Percentiles rank a stretch among this genome's conserved stretches.
Conservation (phyloP, 2,329 filamentous ascomycete species). For the Stachybotrys elegans region DNA sequence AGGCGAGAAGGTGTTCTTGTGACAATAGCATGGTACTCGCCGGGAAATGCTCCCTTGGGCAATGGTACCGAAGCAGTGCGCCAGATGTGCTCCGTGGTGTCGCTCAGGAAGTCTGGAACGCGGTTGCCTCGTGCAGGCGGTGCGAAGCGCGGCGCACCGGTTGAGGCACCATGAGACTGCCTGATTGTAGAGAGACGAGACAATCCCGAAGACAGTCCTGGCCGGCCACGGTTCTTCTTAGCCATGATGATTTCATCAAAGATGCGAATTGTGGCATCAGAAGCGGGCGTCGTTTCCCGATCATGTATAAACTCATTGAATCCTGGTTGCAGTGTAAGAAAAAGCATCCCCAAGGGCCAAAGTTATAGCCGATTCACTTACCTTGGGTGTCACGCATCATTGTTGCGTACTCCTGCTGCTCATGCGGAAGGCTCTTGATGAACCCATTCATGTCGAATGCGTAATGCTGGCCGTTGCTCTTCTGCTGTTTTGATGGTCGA, state of each 20-base stretch:
- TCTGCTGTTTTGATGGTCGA: slow-evolving; percentile 56
- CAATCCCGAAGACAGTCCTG: slow-evolving; percentile 60
- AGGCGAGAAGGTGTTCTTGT: slow-evolving; percentile 74
- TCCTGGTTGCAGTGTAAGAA: slow-evolving; percentile 15
- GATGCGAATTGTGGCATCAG: slow-evolving; percentile 63
- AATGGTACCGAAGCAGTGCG: slow-evolving; percentile 59
- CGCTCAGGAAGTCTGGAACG: slow-evolving; percentile 58
- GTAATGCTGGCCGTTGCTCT: slow-evolving; percentile 54
- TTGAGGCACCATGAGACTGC: slow-evolving; percentile 47
- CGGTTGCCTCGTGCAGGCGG: slow-evolving; percentile 34
- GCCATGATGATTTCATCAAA: slow-evolving; percentile 83
- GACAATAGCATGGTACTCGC: slow-evolving; percentile 56
- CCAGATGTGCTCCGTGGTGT: slow-evolving; percentile 77
- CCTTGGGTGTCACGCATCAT: slow-evolving; percentile 65
- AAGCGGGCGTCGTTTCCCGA: slow-evolving; percentile 60
- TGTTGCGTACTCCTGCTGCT: slow-evolving; percentile 58
- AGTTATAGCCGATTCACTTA: slow-evolving; percentile 27
- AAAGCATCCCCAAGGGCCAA: background rate
- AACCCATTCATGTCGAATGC: slow-evolving; percentile 63
- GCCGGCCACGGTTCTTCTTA: slow-evolving; percentile 64
- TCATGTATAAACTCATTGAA: slow-evolving; percentile 86
- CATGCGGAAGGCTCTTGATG: slow-evolving; percentile 58
- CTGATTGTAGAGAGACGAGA: slow-evolving; percentile 57
- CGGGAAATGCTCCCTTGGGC: slow-evolving; percentile 56
- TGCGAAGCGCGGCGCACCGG: slow-evolving; percentile 30